Base-by-base conservation (phyloP, 2,329 filamentous ascomycete genomes). In the Fusarium irregulare region DNA sequence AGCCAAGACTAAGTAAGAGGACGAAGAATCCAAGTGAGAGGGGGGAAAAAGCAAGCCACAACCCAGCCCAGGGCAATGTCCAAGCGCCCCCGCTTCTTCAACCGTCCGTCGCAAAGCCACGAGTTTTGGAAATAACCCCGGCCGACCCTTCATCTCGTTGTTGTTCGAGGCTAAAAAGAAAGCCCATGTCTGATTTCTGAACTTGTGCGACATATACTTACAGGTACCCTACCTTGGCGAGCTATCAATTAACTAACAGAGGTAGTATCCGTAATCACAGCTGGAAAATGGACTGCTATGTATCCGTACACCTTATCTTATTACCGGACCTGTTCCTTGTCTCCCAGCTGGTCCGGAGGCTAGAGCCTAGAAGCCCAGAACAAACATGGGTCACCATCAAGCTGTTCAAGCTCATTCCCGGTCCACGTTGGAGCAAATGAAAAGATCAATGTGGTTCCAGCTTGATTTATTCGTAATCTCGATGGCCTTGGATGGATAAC, bases 141-240 rank as follows among this genome's bases (percentile, higher is more conserved):
- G 66, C 50, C 66, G 55, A 70, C 66, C 66, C 66, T 69, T 69
- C 67, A 70, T 70, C 63, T 70, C 67, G 66, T 69, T 69, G 64
- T 48, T 67, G 66, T 70, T 69, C 61, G 66, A 69, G 66, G 66
- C 65, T 68, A 68, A 68, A 54, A 56, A 30, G 41, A 48, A 47
- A 66, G 60, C 55, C 65, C 55, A 61, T 56, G 60, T 51, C 57
- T 53, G 51, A 44, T 56, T 50, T 51, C 57, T 53, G 51, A 40
- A 45, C 54, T 63, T 63, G 50, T 61, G 64, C 63, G 60, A 66
- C 64, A 63, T 66, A 45, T 67, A 63, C 32, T 41, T 54, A 20
- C 50, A 44, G 42, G 42, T 32, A 30, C n/a, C 37, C 42, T 21
- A 23, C 12, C 42, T 45, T 56, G 21, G 21, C 16, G 27, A 25